These are phyloP conservation scores for Irpex sp. DNA, from an alignment of 1,284 basidiomycete genomes.

Conservation along the genomic window DNA sequence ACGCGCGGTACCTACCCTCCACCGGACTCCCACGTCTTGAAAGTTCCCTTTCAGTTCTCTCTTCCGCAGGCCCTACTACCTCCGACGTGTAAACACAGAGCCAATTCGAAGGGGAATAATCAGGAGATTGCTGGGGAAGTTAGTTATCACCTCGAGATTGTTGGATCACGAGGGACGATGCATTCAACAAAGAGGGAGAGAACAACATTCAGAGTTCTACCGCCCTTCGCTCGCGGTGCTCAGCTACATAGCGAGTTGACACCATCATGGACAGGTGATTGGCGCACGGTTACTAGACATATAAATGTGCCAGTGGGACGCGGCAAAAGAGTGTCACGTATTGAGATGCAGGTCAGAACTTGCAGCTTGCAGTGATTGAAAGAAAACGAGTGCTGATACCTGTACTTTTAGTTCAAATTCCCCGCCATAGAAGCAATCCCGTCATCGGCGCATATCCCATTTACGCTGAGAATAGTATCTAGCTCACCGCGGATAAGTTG, in stretches of 20 bases:
- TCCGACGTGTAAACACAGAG: constrained; percentile 18
- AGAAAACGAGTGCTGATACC: not conserved
- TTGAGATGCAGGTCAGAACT: not conserved
- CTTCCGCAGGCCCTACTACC: constrained; percentile 16
- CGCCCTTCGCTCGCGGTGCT: constrained; percentile 12
- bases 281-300: constrained; percentile 3
- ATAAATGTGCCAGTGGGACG: not conserved
- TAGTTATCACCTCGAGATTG: constrained; percentile 19
- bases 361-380: not conserved
- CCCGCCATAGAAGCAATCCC: constrained; percentile 12
- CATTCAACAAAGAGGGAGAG: constrained; percentile 8
- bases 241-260: not conserved
- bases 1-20: constrained; percentile 20
- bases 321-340: not conserved
- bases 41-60: constrained; percentile 20
- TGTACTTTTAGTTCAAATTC: constrained; percentile 12
- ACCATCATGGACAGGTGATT: constrained; percentile 2
- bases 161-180: constrained; percentile 20
- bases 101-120: not conserved
- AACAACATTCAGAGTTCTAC: constrained; percentile 18
- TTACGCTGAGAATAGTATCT: constrained; percentile 6
- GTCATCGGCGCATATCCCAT: constrained; percentile 14
- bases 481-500: constrained; percentile 13
- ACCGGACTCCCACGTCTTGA: constrained; percentile 17
- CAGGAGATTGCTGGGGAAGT: constrained; percentile 9